Evolutionary conservation across 2,329 filamentous ascomycete species (phyloP).

Genomic region (Aspergillus sp.): DNA sequence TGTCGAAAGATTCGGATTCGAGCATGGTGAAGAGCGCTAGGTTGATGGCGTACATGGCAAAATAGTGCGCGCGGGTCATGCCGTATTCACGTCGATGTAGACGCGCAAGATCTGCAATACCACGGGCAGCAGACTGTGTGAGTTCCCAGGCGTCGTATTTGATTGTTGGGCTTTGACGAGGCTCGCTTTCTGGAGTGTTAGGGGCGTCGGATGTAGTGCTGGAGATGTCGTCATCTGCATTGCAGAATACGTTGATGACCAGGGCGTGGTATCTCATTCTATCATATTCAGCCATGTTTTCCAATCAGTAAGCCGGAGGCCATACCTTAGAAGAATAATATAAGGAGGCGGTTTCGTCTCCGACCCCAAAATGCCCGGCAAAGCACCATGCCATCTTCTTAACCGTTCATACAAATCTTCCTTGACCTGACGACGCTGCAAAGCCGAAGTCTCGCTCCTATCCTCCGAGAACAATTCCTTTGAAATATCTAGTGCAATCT

Average conservation of each 20-base stretch:
- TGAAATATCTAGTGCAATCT: conserved; percentile 31
- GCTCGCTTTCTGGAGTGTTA: conserved; percentile 24
- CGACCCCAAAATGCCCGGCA: conserved; percentile 24
- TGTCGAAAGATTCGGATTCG: conserved; percentile 22
- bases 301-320: background rate
- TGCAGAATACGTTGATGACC: conserved; percentile 30
- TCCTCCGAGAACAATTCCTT: conserved; percentile 22
- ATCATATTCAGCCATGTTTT: background rate
- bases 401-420: conserved; percentile 25
- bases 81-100: conserved; percentile 29
- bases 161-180: conserved; percentile 9
- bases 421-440: conserved; percentile 15
- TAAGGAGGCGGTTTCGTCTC: conserved; percentile 25
- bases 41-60: conserved; percentile 34
- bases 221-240: conserved; percentile 12
- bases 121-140: conserved; percentile 23
- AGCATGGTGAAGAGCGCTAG: conserved; percentile 31
- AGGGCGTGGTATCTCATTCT: conserved; percentile 32
- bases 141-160: conserved; percentile 19
- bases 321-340: conserved; percentile 26
- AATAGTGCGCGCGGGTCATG: conserved; percentile 29
- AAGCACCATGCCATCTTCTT: conserved; percentile 21
- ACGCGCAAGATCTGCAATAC: conserved; percentile 23
- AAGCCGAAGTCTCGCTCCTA: background rate
- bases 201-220: conserved; percentile 14